phyloP scores from a whole-genome alignment of 2,329 filamentous ascomycete genomes.

The Claviceps lovelessii region DNA sequence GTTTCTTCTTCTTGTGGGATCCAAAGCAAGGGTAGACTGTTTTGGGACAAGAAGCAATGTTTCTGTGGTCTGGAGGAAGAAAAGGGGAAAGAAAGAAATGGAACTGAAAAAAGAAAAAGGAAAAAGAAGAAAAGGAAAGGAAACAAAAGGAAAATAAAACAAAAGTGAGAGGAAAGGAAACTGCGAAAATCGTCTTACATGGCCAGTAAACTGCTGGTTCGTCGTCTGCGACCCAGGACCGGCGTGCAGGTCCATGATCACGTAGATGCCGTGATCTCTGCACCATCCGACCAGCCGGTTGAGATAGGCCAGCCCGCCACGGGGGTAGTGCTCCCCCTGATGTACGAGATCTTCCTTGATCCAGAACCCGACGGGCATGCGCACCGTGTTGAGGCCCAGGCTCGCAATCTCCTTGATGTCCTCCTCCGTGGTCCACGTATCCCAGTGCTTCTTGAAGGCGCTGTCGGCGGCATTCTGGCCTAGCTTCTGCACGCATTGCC shows the following conservation, averaged over 20 bases:
- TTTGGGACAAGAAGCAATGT: too few species aligned
- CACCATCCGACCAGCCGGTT: slow-evolving; percentile 15
- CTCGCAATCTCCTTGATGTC: slow-evolving; percentile 13
- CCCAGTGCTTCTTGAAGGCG: slow-evolving; percentile 14
- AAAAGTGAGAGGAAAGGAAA: too few species aligned
- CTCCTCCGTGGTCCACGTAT: slow-evolving; percentile 10
- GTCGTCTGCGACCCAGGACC: slow-evolving; percentile 9
- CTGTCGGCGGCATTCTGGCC: slow-evolving; percentile 12
- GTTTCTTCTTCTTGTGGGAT: too few species aligned
- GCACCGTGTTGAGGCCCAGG: slow-evolving; percentile 12
- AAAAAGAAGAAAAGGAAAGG: too few species aligned
- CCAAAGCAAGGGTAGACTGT: too few species aligned
- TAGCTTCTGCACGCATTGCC: slow-evolving; percentile 12
- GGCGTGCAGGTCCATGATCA: slow-evolving; percentile 14
- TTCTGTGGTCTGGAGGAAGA: too few species aligned
- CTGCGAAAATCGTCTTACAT: not conserved
- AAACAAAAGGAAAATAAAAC: too few species aligned
- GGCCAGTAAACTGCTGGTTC: not conserved
- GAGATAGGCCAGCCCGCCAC: slow-evolving; percentile 13
- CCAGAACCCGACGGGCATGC: slow-evolving; percentile 16
- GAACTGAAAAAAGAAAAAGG: too few species aligned
- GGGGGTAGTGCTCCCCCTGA: slow-evolving; percentile 10
- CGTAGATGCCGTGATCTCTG: slow-evolving; percentile 11
- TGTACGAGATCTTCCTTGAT: slow-evolving; percentile 13
- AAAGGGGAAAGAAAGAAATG: too few species aligned